Conservation (phyloP, 495 filamentous ascomycete genomes). For the Bryoglossum gracile region DNA sequence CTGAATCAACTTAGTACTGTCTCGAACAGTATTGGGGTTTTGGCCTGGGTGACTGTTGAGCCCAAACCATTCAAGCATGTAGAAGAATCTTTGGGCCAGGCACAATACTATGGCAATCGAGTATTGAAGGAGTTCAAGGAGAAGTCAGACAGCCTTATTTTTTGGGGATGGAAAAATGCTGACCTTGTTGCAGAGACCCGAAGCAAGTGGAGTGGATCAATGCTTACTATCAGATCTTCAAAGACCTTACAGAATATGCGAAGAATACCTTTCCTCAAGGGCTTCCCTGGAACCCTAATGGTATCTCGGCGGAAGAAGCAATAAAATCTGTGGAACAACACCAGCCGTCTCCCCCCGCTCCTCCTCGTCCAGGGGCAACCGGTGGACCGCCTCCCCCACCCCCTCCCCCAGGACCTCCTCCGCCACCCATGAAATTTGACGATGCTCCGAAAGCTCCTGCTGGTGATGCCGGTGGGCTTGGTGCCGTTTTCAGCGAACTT, state of each 20-base stretch:
- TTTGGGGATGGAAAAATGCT: conserved; percentile 1
- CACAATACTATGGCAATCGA: conserved; percentile 87
- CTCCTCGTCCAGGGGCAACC: conserved; percentile 25
- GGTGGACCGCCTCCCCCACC: conserved; percentile 49
- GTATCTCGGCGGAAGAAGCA: conserved; percentile 66
- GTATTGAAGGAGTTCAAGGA: conserved; percentile 86
- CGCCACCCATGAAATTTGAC: conserved; percentile 44
- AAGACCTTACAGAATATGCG: conserved; percentile 69
- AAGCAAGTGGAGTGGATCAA: conserved; percentile 80
- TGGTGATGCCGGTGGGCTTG: conserved; percentile 50
- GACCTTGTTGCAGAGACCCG: conserved; percentile 47
- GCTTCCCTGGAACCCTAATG: conserved; percentile 82
- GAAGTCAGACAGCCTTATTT: conserved; percentile 48
- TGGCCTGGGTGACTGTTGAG: conserved; percentile 80
- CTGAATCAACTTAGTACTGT: conserved; percentile 78
- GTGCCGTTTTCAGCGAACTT: conserved; percentile 81
- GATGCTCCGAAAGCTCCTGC: conserved; percentile 31
- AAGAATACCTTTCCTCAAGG: conserved; percentile 72
- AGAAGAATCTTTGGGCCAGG: conserved; percentile 65
- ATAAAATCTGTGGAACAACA: conserved; percentile 46
- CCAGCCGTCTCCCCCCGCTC: conserved; percentile 27
- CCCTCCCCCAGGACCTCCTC: conserved; percentile 76
- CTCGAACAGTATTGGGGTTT: conserved; percentile 76
- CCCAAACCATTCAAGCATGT: conserved; percentile 75
- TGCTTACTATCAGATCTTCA: conserved; percentile 81